A percentile compares a stretch with the other conserved stretches of the same genome.
Evolutionary conservation across 768 basidiomycete genomes (phyloP).

Genomic region (Hygrocybe coccinea): DNA sequence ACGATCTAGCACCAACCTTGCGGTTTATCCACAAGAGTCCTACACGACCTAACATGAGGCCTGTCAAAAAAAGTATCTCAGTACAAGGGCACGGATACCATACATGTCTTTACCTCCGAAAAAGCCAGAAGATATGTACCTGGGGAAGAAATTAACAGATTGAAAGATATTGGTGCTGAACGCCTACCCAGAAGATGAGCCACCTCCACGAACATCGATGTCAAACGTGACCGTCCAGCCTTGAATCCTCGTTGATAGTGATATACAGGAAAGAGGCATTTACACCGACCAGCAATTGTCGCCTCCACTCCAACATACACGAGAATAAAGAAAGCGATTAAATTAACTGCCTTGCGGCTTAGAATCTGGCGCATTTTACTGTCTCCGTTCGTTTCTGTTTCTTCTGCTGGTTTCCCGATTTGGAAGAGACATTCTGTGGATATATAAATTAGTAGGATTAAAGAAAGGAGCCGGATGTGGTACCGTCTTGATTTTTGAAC

Average conservation of each 20-base stretch:
- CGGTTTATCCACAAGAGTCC: constrained; percentile 52
- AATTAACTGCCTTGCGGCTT: constrained; percentile 48
- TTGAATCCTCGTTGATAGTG: constrained; percentile 13
- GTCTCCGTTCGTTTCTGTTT: constrained; percentile 33
- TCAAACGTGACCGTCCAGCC: constrained; percentile 71
- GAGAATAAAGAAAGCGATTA: constrained; percentile 58
- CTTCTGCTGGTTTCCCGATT: constrained; percentile 46
- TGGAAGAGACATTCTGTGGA: constrained; percentile 46
- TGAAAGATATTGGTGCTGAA: neutral
- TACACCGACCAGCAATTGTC: constrained; percentile 41
- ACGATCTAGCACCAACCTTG: constrained; percentile 28
- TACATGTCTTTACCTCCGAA: constrained; percentile 42
- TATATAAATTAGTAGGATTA: neutral
- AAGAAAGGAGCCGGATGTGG: neutral
- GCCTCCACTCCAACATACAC: constrained; percentile 71
- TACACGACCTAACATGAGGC: constrained; percentile 54
- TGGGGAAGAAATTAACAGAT: neutral
- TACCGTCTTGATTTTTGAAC: constrained; percentile 68
- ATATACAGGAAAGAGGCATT: neutral
- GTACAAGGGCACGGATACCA: neutral
- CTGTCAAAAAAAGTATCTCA: constrained; percentile 27
- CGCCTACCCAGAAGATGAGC: constrained; percentile 36
- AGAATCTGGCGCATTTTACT: constrained; percentile 50
- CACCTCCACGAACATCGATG: constrained; percentile 40
- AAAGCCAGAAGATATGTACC: constrained; percentile 54